phyloP scores from a whole-genome alignment of 495 filamentous ascomycete genomes.

The Hypoxylon lienhwacheense region DNA sequence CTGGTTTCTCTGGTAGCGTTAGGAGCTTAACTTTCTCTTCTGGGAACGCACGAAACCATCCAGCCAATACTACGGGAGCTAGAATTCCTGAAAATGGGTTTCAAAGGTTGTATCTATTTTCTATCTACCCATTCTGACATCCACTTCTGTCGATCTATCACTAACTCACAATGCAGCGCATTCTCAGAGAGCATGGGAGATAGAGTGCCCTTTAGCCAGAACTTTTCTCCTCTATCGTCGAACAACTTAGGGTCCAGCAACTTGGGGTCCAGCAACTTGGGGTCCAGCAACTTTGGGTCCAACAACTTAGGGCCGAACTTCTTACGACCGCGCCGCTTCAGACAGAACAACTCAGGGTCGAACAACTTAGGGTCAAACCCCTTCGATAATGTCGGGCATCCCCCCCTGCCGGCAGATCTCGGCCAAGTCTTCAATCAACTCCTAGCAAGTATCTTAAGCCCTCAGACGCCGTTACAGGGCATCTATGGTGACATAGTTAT shows the following conservation, averaged over 20 bases:
- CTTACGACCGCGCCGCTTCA: slow-evolving; percentile 16
- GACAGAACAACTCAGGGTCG: slow-evolving; percentile 13
- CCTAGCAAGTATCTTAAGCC: slow-evolving; percentile 59
- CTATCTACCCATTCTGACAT: neutral
- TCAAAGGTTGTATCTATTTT: slow-evolving; percentile 28
- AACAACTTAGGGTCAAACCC: too few species aligned
- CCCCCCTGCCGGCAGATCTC: slow-evolving; percentile 30
- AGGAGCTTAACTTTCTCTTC: slow-evolving; percentile 42
- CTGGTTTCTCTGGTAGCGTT: slow-evolving; percentile 30
- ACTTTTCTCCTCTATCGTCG: too few species aligned
- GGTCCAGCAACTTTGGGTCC: too few species aligned
- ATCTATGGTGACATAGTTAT: slow-evolving; percentile 84
- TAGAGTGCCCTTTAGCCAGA: too few species aligned
- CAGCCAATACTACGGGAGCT: neutral
- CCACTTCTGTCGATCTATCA: neutral
- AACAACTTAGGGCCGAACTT: too few species aligned
- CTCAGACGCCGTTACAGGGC: too few species aligned
- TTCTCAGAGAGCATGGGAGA: slow-evolving; percentile 27
- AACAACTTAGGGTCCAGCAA: too few species aligned
- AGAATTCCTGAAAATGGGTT: slow-evolving; percentile 32
- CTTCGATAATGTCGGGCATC: slow-evolving; percentile 24
- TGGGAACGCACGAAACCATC: slow-evolving; percentile 18
- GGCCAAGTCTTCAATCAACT: slow-evolving; percentile 42
- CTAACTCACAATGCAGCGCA: slow-evolving; percentile 15
- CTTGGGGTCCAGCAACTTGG: too few species aligned